Evolutionary conservation across 1,284 basidiomycete genomes (phyloP).

Genomic region (Sanguinoderma infundibulare): DNA sequence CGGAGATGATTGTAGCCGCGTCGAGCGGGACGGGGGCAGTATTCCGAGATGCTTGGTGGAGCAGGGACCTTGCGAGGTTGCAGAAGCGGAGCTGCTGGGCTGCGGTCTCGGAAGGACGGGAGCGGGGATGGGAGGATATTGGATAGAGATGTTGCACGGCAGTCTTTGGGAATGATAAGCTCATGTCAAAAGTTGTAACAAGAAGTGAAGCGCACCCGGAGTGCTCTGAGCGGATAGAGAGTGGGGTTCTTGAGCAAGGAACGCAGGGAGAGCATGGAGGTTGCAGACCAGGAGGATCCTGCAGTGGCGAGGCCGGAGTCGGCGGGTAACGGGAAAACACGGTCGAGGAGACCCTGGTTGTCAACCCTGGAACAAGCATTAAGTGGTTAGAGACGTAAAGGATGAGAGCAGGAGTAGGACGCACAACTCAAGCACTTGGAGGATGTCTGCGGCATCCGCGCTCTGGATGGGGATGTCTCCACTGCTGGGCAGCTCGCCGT

Average conservation of each 20-base stretch:
- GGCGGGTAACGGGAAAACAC: conserved; percentile 66
- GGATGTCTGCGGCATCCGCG: conserved; percentile 61
- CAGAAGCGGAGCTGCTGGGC: conserved; percentile 75
- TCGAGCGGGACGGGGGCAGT: conserved; percentile 50
- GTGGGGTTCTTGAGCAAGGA: conserved; percentile 60
- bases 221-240: conserved; percentile 54
- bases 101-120: conserved; percentile 61
- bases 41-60: conserved; percentile 67
- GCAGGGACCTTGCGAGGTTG: conserved; percentile 67
- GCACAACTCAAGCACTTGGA: conserved; percentile 78
- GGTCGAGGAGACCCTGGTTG: conserved; percentile 77
- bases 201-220: conserved; percentile 46
- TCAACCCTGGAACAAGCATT: conserved; percentile 53
- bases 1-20: conserved; percentile 47
- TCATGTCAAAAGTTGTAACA: background rate
- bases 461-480: conserved; percentile 55
- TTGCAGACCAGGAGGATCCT: conserved; percentile 27
- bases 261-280: conserved; percentile 60
- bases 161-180: conserved; percentile 42
- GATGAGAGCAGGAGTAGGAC: conserved; percentile 27
- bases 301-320: conserved; percentile 40
- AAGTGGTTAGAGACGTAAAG: conserved; percentile 9
- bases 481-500: conserved; percentile 35
- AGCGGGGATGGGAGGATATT: conserved; percentile 66
- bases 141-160: conserved; percentile 71